Evolutionary conservation across 352 stramenopile species (phyloP).

Genomic region (Globisporangium nunn): DNA sequence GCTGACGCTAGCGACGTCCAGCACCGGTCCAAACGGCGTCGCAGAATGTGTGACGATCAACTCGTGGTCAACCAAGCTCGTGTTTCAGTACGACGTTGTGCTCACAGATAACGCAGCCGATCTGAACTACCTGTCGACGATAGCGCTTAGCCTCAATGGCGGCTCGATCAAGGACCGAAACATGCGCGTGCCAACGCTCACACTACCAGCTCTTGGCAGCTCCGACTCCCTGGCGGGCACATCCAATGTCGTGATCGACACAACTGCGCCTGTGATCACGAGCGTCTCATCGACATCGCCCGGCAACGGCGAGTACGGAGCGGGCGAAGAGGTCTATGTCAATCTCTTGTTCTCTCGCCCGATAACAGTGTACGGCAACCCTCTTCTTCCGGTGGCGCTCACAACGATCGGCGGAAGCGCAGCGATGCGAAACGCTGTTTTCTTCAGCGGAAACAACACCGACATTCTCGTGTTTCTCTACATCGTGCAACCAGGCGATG

Average conservation of each 20-base stretch:
- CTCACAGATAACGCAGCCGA: constrained; percentile 38
- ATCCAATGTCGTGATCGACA: constrained; percentile 61
- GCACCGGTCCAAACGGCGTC: constrained; percentile 28
- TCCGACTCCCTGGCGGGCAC: constrained; percentile 36
- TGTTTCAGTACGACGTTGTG: constrained; percentile 69
- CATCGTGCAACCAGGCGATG: constrained; percentile 51
- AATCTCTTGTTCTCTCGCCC: constrained; percentile 50
- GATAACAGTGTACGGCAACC: constrained; percentile 58
- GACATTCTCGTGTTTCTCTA: constrained; percentile 64
- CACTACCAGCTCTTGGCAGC: constrained; percentile 35
- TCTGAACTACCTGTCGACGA: constrained; percentile 60
- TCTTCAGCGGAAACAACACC: constrained; percentile 62
- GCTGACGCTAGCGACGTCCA: constrained; percentile 41
- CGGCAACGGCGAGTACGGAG: constrained; percentile 64
- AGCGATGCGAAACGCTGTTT: constrained; percentile 28
- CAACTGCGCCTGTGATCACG: constrained; percentile 49
- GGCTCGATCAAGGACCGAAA: constrained; percentile 69
- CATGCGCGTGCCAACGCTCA: constrained; percentile 43
- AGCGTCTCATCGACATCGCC: constrained; percentile 40
- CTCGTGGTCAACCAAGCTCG: constrained; percentile 42
- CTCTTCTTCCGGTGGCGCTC: constrained; percentile 40
- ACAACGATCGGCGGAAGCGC: constrained; percentile 30
- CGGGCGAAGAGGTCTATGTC: constrained; percentile 53
- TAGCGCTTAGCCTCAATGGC: constrained; percentile 37
- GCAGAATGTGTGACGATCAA: constrained; percentile 50